phyloP scores from a whole-genome alignment of 2,329 filamentous ascomycete species.

The Pyrenophora tritici-repentis region DNA sequence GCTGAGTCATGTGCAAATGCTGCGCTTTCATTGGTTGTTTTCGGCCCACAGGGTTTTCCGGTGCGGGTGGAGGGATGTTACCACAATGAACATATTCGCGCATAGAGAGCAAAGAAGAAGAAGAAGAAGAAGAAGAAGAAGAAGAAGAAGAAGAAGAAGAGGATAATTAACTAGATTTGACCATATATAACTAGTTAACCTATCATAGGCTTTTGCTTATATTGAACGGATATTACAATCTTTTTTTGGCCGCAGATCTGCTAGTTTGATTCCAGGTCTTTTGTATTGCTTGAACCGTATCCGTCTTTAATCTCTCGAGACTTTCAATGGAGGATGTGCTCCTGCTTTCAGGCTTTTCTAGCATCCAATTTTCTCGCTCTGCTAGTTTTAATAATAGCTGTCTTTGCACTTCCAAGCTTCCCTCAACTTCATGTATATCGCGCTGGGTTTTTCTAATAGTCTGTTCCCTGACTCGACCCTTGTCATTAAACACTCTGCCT shows the following conservation, averaged over 20 bases:
- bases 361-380: constrained; percentile 15
- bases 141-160: too few relatives aligned
- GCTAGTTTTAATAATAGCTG: constrained; percentile 18
- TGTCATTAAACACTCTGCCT: constrained; percentile 15
- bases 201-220: constrained; percentile 8
- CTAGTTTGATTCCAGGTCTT: constrained; percentile 12
- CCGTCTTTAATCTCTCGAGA: constrained; percentile 4
- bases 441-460: constrained; percentile 2
- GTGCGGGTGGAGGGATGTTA: too few relatives aligned
- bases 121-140: too few relatives aligned
- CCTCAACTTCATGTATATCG: constrained; percentile 12
- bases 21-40: too few relatives aligned
- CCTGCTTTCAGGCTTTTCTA: constrained; percentile 5
- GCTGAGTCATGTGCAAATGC: too few relatives aligned
- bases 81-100: too few relatives aligned
- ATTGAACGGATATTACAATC: constrained; percentile 4
- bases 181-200: constrained; percentile 2
- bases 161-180: too few relatives aligned
- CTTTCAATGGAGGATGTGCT: neutral
- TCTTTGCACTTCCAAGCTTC: constrained; percentile 16
- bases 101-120: too few relatives aligned
- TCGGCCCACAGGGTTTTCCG: too few relatives aligned
- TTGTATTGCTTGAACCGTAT: constrained; percentile 11
- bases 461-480: constrained; percentile 1
- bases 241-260: constrained; percentile 2